These are phyloP conservation scores for Diplocarpon rosae DNA, from an alignment of 2,329 filamentous ascomycete genomes.

Conservation along the genomic window DNA sequence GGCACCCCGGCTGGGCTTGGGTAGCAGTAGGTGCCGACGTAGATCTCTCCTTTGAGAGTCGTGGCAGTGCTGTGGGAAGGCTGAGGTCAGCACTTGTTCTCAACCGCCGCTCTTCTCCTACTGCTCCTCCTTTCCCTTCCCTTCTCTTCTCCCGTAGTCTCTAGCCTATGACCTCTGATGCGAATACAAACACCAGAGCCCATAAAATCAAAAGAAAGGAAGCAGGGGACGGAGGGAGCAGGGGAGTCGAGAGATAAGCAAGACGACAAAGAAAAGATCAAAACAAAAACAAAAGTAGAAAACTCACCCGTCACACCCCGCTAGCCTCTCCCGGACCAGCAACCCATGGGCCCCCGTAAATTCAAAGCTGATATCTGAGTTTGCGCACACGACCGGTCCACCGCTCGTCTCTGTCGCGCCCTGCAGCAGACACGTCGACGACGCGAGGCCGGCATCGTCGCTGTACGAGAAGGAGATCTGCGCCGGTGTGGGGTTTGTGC, in stretches of 20 bases:
- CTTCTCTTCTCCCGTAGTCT: too few relatives aligned
- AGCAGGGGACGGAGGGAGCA: too few relatives aligned
- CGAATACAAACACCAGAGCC: too few relatives aligned
- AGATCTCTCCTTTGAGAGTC: background rate
- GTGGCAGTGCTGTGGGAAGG: background rate
- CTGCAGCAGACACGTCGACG: background rate
- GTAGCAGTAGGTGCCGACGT: constrained; percentile 2
- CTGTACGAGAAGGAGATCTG: constrained; percentile 9
- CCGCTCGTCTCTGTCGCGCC: background rate
- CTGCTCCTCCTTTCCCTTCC: too few relatives aligned
- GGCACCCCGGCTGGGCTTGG: constrained; percentile 1
- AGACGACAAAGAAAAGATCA: background rate
- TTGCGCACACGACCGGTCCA: constrained; percentile 1
- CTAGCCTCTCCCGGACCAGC: constrained; percentile 1
- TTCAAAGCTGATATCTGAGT: constrained; percentile 7
- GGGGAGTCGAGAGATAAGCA: too few relatives aligned
- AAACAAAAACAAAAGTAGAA: background rate
- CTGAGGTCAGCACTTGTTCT: background rate
- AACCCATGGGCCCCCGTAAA: background rate
- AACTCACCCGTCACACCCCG: constrained; percentile 5
- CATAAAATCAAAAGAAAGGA: too few relatives aligned
- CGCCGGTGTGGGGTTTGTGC: constrained; percentile 6
- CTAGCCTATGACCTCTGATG: too few relatives aligned
- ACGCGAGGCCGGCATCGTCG: background rate
- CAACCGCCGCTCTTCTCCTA: too few relatives aligned